Base-by-base conservation (phyloP, 495 filamentous ascomycete genomes). In the Podospora australis region DNA sequence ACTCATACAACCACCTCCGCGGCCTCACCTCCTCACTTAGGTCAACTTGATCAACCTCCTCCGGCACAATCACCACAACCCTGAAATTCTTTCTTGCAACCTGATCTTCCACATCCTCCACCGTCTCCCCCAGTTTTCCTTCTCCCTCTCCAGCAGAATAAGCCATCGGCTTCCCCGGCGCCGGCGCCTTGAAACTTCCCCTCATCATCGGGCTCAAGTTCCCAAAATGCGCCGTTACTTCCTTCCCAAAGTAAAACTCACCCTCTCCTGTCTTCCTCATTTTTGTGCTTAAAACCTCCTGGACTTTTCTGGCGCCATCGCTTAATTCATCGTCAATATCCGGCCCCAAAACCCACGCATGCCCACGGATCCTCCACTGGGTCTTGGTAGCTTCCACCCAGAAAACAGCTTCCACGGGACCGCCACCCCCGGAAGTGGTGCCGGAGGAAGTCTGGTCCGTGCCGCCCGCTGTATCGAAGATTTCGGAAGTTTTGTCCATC, bases 301-400 rank as follows among this genome's bases (percentile, higher is more conserved):
- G 52, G 4, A 68, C 70, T 10, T 66, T 68, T 53, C 65, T 66
- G 19, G 69, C 72, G 42, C 71, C 76, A 3, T 66, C 41, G 3
- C 60, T 60, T 3, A 30, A 13, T 4, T 63, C 57, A 1, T 48
- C 67, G 49, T 82, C 81, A 25, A 76, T 74, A 48, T 80, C 80
- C n/a, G 68, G 62, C 0, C 65, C 77, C 0, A 90, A 67, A 0
- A 87, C 67, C 60, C 74, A 90, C n/a, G 86, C 88, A 23, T 66
- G 63, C 7, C 92, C 92, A 16, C 79, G 74, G 13, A 98, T 56
- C 39, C 92, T 73, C 92, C 91, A 97, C 71, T 97, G 91, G 26
- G 78, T 83, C 64, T 71, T 75, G 13, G 69, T 62, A 36, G 83
- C 78, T 59, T 77, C 77, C 13, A 82, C 62, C 91, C 91, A 98